phyloP scores from a whole-genome alignment of 495 filamentous ascomycete species.

The Talaromyces proteolyticus region DNA sequence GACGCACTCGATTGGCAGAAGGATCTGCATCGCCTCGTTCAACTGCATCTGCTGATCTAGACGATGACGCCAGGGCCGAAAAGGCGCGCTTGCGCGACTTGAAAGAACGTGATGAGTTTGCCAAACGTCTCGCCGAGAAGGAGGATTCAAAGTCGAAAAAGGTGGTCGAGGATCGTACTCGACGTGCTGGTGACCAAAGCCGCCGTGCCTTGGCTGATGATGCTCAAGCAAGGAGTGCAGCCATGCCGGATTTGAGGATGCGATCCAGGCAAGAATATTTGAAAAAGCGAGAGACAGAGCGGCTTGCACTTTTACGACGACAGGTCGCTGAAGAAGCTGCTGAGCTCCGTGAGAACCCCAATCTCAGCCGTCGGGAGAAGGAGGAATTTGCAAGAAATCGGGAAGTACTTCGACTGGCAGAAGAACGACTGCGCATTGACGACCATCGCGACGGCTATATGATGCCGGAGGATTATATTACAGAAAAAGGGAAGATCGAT shows the following conservation, averaged over 20 bases:
- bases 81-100: slow-evolving; percentile 55
- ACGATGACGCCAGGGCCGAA: slow-evolving; percentile 53
- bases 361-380: slow-evolving; percentile 71
- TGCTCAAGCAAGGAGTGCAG: slow-evolving; percentile 51
- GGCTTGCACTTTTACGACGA: slow-evolving; percentile 74
- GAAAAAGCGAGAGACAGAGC: slow-evolving; percentile 84
- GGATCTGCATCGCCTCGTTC: slow-evolving; percentile 41
- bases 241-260: slow-evolving; percentile 71
- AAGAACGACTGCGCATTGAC: slow-evolving; percentile 83
- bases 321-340: slow-evolving; percentile 89
- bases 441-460: slow-evolving; percentile 91
- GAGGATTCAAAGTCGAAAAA: slow-evolving; percentile 71
- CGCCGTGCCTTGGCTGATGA: slow-evolving; percentile 61
- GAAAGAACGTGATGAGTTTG: slow-evolving; percentile 68
- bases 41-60: slow-evolving; percentile 44
- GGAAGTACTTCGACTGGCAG: slow-evolving; percentile 79
- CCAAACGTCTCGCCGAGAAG: slow-evolving; percentile 62
- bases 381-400: slow-evolving; percentile 88
- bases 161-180: slow-evolving; percentile 64
- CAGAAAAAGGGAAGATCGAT: slow-evolving; percentile 86
- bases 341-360: slow-evolving; percentile 72
- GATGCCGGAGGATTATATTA: slow-evolving; percentile 92
- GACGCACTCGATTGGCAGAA: slow-evolving; percentile 49
- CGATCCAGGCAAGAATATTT: slow-evolving; percentile 89
- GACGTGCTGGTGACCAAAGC: slow-evolving; percentile 51